phyloP scores from a whole-genome alignment of 2,329 filamentous ascomycete species.

The Verticillium nubilum region DNA sequence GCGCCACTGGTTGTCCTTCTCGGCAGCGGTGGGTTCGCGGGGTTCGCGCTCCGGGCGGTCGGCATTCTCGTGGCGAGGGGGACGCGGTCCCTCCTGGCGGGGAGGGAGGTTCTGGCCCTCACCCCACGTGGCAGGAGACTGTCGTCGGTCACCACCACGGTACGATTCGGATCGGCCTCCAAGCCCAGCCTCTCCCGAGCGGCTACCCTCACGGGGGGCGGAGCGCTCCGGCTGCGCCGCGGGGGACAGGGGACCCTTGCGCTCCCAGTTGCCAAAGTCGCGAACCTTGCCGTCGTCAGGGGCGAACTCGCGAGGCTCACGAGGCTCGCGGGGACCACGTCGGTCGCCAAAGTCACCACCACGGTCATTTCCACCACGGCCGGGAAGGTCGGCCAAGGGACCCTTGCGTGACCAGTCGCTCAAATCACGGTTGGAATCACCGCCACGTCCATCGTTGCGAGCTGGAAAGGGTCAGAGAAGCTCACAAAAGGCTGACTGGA shows the following conservation, averaged over 20 bases:
- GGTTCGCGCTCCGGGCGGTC: conserved; percentile 60
- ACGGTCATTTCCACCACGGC: conserved; percentile 37
- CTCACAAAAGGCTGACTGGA: too few species aligned
- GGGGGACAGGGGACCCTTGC: conserved; percentile 84
- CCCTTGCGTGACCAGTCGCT: conserved; percentile 92
- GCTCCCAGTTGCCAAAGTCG: conserved; percentile 89
- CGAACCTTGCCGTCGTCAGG: conserved; percentile 68
- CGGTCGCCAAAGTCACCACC: conserved; percentile 42
- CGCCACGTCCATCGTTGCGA: conserved; percentile 64
- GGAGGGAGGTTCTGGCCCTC: conserved; percentile 42
- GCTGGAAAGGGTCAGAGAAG: conserved; percentile 50
- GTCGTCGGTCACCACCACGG: conserved; percentile 52
- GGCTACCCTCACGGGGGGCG: conserved; percentile 49
- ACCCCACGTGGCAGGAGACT: conserved; percentile 73
- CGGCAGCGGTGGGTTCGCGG: conserved; percentile 77
- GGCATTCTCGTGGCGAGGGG: conserved; percentile 71
- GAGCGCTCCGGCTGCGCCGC: conserved; percentile 46
- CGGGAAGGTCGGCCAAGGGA: conserved; percentile 70
- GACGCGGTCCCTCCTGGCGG: conserved; percentile 71
- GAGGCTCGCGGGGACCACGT: conserved; percentile 60
- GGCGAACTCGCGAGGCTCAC: conserved; percentile 32
- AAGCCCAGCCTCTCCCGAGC: conserved; percentile 45
- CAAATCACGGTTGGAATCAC: conserved; percentile 69
- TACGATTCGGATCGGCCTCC: conserved; percentile 48
- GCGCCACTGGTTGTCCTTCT: conserved; percentile 92